phyloP scores from a whole-genome alignment of 116 monocot species.

The Dioscorea cayenensis region DNA sequence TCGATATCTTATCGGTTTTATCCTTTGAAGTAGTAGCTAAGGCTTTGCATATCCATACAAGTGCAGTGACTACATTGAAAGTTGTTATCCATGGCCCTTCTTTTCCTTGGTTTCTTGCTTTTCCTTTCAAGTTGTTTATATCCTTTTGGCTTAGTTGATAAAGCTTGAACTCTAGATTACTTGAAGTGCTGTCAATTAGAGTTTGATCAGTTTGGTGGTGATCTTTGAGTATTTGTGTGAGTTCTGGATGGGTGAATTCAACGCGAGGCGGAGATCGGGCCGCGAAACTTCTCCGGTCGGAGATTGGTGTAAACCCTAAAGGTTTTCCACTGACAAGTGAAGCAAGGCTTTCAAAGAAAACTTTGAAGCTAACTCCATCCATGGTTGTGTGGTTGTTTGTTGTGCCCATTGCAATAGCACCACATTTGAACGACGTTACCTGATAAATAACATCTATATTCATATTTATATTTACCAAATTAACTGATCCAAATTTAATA shows the following conservation, averaged over 20 bases:
- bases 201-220: background rate
- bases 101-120: background rate
- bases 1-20: background rate
- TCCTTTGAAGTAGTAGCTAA: background rate
- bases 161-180: no score
- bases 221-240: slow-evolving; percentile 5
- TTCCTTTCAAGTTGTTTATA: slow-evolving; percentile 21
- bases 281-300: slow-evolving; percentile 21
- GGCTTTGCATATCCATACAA: slow-evolving; percentile 29
- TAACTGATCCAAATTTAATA: no score
- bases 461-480: no score
- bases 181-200: background rate
- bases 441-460: background rate
- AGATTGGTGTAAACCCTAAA: slow-evolving; percentile 3
- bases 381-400: slow-evolving; percentile 22
- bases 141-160: slow-evolving; percentile 7
- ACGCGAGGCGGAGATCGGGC: slow-evolving; percentile 28
- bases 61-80: slow-evolving; percentile 20
- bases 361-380: slow-evolving; percentile 25
- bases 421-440: slow-evolving; percentile 36
- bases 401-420: slow-evolving; percentile 25
- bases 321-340: slow-evolving; percentile 3
- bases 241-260: slow-evolving; percentile 21
- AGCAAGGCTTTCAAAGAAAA: slow-evolving; percentile 32
- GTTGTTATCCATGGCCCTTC: slow-evolving; percentile 1